Base-by-base conservation (phyloP, 2,329 filamentous ascomycete genomes). In the Fusarium coffeatum region DNA sequence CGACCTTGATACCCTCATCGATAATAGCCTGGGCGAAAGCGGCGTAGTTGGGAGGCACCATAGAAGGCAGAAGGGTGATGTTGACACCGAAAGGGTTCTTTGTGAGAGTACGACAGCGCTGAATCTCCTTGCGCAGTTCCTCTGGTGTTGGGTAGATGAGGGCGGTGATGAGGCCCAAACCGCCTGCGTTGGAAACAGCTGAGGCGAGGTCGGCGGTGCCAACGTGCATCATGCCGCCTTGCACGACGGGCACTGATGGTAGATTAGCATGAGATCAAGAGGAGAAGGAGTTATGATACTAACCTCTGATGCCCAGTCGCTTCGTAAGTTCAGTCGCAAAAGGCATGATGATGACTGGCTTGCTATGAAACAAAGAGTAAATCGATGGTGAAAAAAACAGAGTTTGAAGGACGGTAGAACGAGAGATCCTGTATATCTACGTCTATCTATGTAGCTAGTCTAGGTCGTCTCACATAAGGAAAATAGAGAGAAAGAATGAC, bases 61-160 rank as follows among this genome's bases (percentile, higher is more conserved):
- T 88, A 59, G 94, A 88, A 28, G 96, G 96, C 47, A 98, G 90
- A 67, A 98, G 90, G 11, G 96, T 99, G 73, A 98, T 88, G 83
- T 99, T 99, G 75, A 98, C 95, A 76, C 87, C 96, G 80, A 99
- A 98, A 20, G 93, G 93, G 71, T 89, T 87, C 68, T 85, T 84
- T 60, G 93, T 96, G 84, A 98, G 89, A 70, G 86, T 88, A 74
- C 90, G 91, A 86, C 93, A 97, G 83, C 89, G 90, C 69, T 88
- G 91, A 82, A 99, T 99, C 84, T 99, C 96, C 78, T 93, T 92
- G 80, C 95, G 94, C 59, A 99, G 90, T 78, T 93, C 94, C 80
- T 94, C 93, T 49, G 96, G 95, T 18, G 92, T 92, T 34, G 96
- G 93, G 87, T 97, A 97, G 56, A 97, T 98, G 77, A 98, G 90